Conservation (phyloP, 495 filamentous ascomycete species). For the Immersiella caudata region DNA sequence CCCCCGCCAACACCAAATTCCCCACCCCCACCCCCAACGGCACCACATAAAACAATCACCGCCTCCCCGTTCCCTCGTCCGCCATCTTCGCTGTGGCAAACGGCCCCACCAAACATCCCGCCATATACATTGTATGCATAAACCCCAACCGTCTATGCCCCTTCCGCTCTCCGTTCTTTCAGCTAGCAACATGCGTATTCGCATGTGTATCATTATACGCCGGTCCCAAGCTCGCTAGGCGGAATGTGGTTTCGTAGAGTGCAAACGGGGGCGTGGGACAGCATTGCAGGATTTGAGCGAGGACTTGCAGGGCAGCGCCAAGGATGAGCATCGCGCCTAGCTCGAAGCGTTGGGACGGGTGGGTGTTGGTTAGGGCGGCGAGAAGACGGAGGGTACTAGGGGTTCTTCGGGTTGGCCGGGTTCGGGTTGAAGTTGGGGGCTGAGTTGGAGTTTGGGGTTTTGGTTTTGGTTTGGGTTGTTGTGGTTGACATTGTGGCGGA, state of each 20-base stretch:
- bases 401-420: too few species aligned
- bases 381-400: conserved; percentile 42
- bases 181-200: conserved; percentile 51
- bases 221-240: conserved; percentile 52
- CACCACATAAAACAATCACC: conserved; percentile 50
- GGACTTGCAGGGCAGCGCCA: conserved; percentile 51
- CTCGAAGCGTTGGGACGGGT: conserved; percentile 46
- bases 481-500: too few species aligned
- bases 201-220: conserved; percentile 58
- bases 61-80: conserved; percentile 26
- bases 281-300: conserved; percentile 50
- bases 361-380: conserved; percentile 51
- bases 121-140: conserved; percentile 59
- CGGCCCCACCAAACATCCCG: conserved; percentile 54
- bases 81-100: conserved; percentile 55
- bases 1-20: conserved; percentile 41
- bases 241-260: conserved; percentile 52
- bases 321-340: conserved; percentile 53
- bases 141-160: conserved; percentile 60
- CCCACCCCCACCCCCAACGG: conserved; percentile 44
- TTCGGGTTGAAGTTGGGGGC: not conserved
- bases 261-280: conserved; percentile 51
- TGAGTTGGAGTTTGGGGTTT: not conserved
- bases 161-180: conserved; percentile 35
- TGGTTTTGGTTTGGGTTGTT: not conserved